These are phyloP conservation scores for Sphaerulina vaccinii DNA, from an alignment of 2,329 filamentous ascomycete species.

Conservation along the genomic window DNA sequence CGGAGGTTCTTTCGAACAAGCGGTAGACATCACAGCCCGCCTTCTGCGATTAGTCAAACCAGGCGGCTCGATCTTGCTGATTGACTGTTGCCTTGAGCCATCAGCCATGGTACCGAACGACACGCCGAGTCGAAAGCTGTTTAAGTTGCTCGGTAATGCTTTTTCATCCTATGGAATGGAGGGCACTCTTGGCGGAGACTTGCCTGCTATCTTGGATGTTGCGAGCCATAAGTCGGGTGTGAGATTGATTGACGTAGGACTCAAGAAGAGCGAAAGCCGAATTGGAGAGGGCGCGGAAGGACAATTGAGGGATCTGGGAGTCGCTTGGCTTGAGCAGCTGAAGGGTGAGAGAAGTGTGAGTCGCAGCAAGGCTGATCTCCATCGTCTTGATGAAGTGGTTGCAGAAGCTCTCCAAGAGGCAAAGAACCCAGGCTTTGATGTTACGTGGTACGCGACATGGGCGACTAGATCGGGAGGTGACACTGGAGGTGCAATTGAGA, in stretches of 20 bases:
- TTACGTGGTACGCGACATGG: slow-evolving; percentile 16
- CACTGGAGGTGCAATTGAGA: slow-evolving; percentile 5
- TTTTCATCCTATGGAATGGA: slow-evolving; percentile 8
- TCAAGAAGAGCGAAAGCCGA: slow-evolving; percentile 8
- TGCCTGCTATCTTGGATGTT: slow-evolving; percentile 13
- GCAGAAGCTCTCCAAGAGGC: slow-evolving; percentile 10
- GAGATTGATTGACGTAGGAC: slow-evolving; percentile 2
- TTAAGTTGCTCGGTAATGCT: slow-evolving; percentile 13
- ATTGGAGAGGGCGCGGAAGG: slow-evolving; percentile 10
- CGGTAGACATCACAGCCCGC: slow-evolving; percentile 4
- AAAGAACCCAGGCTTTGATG: slow-evolving; percentile 9
- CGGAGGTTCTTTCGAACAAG: slow-evolving; percentile 4
- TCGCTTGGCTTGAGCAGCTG: slow-evolving; percentile 15
- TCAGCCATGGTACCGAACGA: neutral
- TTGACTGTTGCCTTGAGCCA: slow-evolving; percentile 7
- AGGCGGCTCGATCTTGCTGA: slow-evolving; percentile 4
- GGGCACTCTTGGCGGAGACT: slow-evolving; percentile 11
- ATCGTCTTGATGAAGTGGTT: slow-evolving; percentile 9
- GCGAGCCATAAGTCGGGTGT: slow-evolving; percentile 11
- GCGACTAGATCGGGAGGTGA: slow-evolving; percentile 10
- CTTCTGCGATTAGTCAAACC: slow-evolving; percentile 13
- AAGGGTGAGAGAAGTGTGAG: neutral
- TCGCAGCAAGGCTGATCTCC: slow-evolving; percentile 5
- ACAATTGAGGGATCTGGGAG: slow-evolving; percentile 8
- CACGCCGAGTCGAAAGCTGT: slow-evolving; percentile 7